Evolutionary conservation across 164 flowering plant species (phyloP), one percentile per base, ranked within the genome.

Genomic region (Vitis amurensis): DNA sequence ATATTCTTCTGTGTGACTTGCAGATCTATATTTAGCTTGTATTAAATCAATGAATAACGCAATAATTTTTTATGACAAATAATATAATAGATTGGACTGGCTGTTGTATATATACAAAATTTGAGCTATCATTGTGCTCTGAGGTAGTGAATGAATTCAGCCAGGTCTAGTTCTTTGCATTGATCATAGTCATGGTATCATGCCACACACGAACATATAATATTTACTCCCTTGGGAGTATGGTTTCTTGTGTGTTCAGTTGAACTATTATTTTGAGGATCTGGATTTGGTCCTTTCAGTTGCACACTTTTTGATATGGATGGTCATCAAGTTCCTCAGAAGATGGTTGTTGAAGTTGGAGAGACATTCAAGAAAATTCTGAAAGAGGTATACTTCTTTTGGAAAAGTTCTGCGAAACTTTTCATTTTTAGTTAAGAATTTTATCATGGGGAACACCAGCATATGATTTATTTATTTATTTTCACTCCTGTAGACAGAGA

Each of bases 301-400:
- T 90, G 70, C 74, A 76, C 75, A 19, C 94, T 93, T 53, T 93
- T 86, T 80, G 86, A 85, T 75, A 79, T 52, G 80, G 85, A 88
- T 63, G 96, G 98, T 37, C 72, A 62, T 70, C 91, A 88, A 86
- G 82, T 93, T 69, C 89, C 97, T 73, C 90, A 87, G 69, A 77
- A 84, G 47, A 79, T 85, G 61, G 97, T 91, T 70, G 76, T 81
- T 76, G 88, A 88, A 74, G 92, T 93, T 68, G 97, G 92, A 53
- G 91, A 87, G 1, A 64, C 69, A 64, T 88, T 91, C 72, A 82
- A 83, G 78, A 90, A 59, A 80, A 91, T 91, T 70, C 86, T 91
- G 49, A 78, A 88, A 66, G 91, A 86, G 93, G 97, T 90, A 67
- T n/a, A 50, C 14, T 30, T 70, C 52, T 59, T 72, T 3, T 23